phyloP scores from a whole-genome alignment of 345 rosid species.

The Populus deltoides region DNA sequence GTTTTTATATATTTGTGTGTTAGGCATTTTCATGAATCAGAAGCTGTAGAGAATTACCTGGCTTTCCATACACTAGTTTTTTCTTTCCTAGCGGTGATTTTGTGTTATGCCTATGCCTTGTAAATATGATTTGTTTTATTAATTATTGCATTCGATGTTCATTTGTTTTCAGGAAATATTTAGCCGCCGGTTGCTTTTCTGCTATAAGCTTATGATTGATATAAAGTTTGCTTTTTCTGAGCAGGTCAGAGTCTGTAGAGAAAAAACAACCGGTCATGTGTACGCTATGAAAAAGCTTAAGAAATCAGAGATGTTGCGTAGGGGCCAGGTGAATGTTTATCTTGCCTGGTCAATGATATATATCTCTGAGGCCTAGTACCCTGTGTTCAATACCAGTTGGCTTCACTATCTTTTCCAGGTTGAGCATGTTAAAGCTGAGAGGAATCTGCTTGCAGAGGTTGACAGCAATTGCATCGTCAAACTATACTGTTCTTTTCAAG shows the following conservation, averaged over 20 bases:
- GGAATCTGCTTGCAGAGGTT: conserved; percentile 94
- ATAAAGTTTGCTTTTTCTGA: conserved; percentile 23
- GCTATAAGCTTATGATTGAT: conserved; percentile 4
- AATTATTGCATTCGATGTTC: background rate
- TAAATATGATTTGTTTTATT: background rate
- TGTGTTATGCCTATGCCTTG: background rate
- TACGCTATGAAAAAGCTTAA: conserved; percentile 95
- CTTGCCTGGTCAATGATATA: conserved; percentile 5
- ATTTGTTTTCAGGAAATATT: background rate
- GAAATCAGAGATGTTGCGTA: conserved; percentile 94
- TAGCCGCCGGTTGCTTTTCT: background rate
- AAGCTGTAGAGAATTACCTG: background rate
- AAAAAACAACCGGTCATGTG: conserved; percentile 81
- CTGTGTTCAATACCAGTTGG: conserved; percentile 11
- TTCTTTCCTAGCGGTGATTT: background rate
- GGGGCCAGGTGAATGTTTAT: conserved; percentile 74
- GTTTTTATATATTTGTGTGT: too few species aligned
- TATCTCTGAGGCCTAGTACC: conserved; percentile 7
- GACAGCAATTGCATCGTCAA: conserved; percentile 97
- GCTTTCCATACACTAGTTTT: background rate
- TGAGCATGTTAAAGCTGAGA: conserved; percentile 92
- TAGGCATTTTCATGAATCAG: background rate
- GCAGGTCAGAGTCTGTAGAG: conserved; percentile 90
- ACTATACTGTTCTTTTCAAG: conserved; percentile 91
- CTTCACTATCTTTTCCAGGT: conserved; percentile 45